Conservation (phyloP, 1,284 basidiomycete species). For the Lentinula novae-zelandiae region DNA sequence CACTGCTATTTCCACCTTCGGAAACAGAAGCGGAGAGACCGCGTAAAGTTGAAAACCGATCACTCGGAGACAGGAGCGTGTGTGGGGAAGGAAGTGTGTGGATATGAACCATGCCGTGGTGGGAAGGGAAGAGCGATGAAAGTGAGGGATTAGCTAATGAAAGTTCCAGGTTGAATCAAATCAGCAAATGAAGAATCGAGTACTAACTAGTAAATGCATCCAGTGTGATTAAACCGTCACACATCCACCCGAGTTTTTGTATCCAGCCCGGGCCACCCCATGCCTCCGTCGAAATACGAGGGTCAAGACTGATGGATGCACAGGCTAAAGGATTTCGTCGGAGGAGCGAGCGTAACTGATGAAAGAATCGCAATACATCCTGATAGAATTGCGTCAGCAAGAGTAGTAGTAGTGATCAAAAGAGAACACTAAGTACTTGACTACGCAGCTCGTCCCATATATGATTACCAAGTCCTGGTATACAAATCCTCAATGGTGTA, state of each 20-base stretch:
- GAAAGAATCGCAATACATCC: constrained; percentile 71
- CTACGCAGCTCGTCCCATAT: constrained; percentile 64
- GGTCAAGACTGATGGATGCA: constrained; percentile 65
- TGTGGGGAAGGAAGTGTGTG: constrained; percentile 70
- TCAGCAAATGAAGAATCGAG: constrained; percentile 7
- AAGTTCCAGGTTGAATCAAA: background rate
- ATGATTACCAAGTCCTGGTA: constrained; percentile 69
- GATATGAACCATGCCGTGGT: constrained; percentile 81
- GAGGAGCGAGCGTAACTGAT: constrained; percentile 60
- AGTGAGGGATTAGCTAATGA: constrained; percentile 62
- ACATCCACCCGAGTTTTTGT: constrained; percentile 74
- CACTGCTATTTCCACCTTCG: constrained; percentile 44
- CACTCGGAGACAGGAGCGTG: constrained; percentile 69
- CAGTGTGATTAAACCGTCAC: constrained; percentile 74
- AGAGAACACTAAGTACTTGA: constrained; percentile 37
- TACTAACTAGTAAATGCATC: constrained; percentile 76
- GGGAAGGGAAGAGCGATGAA: constrained; percentile 67
- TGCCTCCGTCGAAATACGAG: constrained; percentile 51
- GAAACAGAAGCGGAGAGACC: constrained; percentile 59
- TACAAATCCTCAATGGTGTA: constrained; percentile 56
- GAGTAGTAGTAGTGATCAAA: constrained; percentile 10
- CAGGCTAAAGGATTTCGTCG: constrained; percentile 54
- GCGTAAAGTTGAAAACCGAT: constrained; percentile 73
- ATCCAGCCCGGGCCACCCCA: constrained; percentile 67
- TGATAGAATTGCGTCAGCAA: constrained; percentile 23